These are phyloP conservation scores for Strobilomyces confusus DNA, from an alignment of 768 basidiomycete species.

Conservation along the genomic window DNA sequence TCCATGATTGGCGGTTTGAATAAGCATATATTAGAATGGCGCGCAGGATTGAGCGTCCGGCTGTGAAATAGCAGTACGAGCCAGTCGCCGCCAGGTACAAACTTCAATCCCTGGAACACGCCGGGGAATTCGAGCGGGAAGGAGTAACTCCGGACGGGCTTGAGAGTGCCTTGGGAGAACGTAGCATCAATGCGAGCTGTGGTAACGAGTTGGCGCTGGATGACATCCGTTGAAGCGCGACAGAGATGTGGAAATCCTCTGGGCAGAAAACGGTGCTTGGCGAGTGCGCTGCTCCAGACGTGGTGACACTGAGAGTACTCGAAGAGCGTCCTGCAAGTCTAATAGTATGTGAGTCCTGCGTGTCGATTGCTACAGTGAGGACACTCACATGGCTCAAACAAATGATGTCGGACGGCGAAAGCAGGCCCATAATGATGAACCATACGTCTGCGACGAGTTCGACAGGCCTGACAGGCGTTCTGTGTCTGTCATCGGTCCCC, in stretches of 20 bases:
- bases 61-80: slow-evolving; percentile 31
- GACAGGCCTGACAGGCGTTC: background rate
- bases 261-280: slow-evolving; percentile 21
- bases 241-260: slow-evolving; percentile 26
- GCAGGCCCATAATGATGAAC: slow-evolving; percentile 27
- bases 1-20: slow-evolving; percentile 17
- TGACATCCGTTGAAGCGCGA: slow-evolving; percentile 14
- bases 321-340: slow-evolving; percentile 27
- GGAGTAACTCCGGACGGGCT: slow-evolving; percentile 20
- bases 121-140: slow-evolving; percentile 30
- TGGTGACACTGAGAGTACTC: slow-evolving; percentile 22
- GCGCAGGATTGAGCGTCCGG: slow-evolving; percentile 25
- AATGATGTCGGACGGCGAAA: slow-evolving; percentile 25
- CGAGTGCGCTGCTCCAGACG: slow-evolving; percentile 26
- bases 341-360: background rate
- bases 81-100: slow-evolving; percentile 29
- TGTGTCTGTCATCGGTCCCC: background rate
- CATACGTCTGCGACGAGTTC: slow-evolving; percentile 27
- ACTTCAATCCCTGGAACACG: slow-evolving; percentile 29
- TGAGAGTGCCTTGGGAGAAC: slow-evolving; percentile 13
- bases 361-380: too few species aligned
- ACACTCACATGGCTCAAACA: slow-evolving; percentile 26
- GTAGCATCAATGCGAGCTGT: slow-evolving; percentile 22
- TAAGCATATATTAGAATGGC: slow-evolving; percentile 29
- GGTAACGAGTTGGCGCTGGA: slow-evolving; percentile 23